Conservation (phyloP, 129 eudicot species). For the Flaveria bidentis region DNA sequence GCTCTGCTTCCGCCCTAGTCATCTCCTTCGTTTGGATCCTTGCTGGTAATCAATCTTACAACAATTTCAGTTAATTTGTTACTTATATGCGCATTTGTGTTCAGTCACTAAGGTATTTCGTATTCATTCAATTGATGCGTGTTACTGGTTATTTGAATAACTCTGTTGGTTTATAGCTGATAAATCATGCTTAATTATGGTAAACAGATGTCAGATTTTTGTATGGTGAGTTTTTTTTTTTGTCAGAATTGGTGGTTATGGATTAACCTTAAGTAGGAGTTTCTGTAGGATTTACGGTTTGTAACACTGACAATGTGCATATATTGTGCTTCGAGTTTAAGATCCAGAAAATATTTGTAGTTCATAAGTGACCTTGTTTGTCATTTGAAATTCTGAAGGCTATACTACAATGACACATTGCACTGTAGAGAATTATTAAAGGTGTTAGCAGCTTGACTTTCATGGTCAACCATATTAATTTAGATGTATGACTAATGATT, state of each 20-base stretch:
- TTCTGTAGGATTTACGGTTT: neutral
- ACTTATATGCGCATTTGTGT: neutral
- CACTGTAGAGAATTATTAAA: neutral
- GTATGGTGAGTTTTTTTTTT: slow-evolving; percentile 11
- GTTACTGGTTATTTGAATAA: neutral
- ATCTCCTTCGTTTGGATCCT: slow-evolving; percentile 62
- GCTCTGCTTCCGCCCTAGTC: slow-evolving; percentile 52
- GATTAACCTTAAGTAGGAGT: neutral
- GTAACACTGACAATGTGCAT: neutral
- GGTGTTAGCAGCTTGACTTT: slow-evolving; percentile 13
- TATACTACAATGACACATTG: neutral
- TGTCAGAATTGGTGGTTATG: neutral
- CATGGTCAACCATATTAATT: neutral
- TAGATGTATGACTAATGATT: slow-evolving; percentile 2
- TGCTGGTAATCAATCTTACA: slow-evolving; percentile 47
- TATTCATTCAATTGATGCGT: neutral
- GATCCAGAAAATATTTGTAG: slow-evolving; percentile 3
- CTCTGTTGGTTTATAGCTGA: neutral
- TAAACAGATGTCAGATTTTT: neutral
- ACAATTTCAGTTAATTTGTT: neutral
- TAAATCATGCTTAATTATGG: neutral
- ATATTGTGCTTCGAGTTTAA: neutral
- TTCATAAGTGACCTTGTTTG: slow-evolving; percentile 1
- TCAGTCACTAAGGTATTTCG: neutral
- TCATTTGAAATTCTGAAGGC: neutral